A percentile compares a stretch with the other conserved stretches of the same genome.
phyloP scores from a whole-genome alignment of 225 moss, liverwort and hornwort genomes.

The Takakia lepidozioides region DNA sequence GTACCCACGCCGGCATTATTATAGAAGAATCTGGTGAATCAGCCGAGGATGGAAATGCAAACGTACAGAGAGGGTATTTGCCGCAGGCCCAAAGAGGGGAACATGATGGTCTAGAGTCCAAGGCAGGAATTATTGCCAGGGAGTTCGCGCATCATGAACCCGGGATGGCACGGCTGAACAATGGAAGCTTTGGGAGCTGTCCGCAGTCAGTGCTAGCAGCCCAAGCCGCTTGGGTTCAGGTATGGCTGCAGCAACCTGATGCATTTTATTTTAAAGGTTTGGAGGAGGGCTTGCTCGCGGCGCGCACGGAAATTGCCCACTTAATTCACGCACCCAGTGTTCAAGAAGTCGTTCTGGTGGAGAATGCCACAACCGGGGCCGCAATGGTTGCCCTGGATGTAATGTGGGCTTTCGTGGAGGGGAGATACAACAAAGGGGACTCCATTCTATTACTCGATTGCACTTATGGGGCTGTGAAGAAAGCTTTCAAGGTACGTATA shows the following conservation, averaged over 20 bases:
- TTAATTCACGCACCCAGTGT: slow-evolving; percentile 41
- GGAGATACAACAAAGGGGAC: slow-evolving; percentile 57
- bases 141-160: slow-evolving; percentile 69
- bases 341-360: slow-evolving; percentile 65
- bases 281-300: slow-evolving; percentile 25
- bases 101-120: not conserved
- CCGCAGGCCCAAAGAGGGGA: not conserved
- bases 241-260: slow-evolving; percentile 75
- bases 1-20: not conserved
- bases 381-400: slow-evolving; percentile 71
- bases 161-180: slow-evolving; percentile 59
- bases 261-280: slow-evolving; percentile 57
- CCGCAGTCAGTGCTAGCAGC: slow-evolving; percentile 51
- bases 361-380: slow-evolving; percentile 74
- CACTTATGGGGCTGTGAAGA: slow-evolving; percentile 56
- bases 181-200: slow-evolving; percentile 81
- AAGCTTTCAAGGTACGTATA: slow-evolving; percentile 58
- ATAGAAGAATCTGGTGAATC: not conserved
- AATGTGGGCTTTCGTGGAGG: slow-evolving; percentile 77
- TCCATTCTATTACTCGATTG: slow-evolving; percentile 51
- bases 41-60: not conserved
- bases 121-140: not conserved
- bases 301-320: slow-evolving; percentile 44
- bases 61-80: not conserved
- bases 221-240: slow-evolving; percentile 39